Evolutionary conservation across 1,284 basidiomycete species (phyloP), one percentile per base, ranked within the genome.

Genomic region (Ustilago trichophora): DNA sequence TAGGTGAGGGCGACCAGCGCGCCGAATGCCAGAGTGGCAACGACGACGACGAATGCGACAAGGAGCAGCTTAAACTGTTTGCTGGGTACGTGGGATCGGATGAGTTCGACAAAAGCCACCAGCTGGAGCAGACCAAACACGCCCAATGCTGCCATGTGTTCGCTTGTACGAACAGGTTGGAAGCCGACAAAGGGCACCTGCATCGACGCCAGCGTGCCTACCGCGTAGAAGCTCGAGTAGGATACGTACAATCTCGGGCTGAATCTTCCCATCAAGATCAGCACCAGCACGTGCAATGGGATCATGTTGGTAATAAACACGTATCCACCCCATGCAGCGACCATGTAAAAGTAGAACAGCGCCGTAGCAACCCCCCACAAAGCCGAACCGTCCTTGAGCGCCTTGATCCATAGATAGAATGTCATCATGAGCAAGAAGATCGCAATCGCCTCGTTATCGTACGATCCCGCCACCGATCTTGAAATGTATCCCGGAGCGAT

Each of bases 261-360:
- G 85, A 89, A 99, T 42, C 96, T 88, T n/a, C 95, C 95, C 96
- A 98, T 98, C 38, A 97, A 85, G 60, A 98, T 87, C 55, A 99
- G 88, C 35, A 92, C 90, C 22, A 98, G 87, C 0, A 90, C 91
- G 77, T 99, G 96, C 2, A 99, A 85, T 27, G 96, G 96, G 58
- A 98, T 93, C 93, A 99, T 98, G 86, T 99, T 99, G 55, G 96
- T 99, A 83, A 99, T 99, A 86, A 98, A 99, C 1, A 92, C 96
- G 83, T 98, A 99, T 71, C 96, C 96, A 44, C 96, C 96, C 96
- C 96, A 99, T 12, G 96, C 96, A 42, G 96, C 95, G 15, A 99
- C 96, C 96, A 99, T 99, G 87, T 98, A 99, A 73, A 97, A 98
- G 85, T 99, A 99, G 84, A 98, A 98, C 13, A 98, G 84, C 7